Percentiles rank a stretch among this genome's conserved stretches.
These are phyloP conservation scores for Waitea zeae DNA, from an alignment of 1,284 basidiomycete species.

Conservation along the genomic window DNA sequence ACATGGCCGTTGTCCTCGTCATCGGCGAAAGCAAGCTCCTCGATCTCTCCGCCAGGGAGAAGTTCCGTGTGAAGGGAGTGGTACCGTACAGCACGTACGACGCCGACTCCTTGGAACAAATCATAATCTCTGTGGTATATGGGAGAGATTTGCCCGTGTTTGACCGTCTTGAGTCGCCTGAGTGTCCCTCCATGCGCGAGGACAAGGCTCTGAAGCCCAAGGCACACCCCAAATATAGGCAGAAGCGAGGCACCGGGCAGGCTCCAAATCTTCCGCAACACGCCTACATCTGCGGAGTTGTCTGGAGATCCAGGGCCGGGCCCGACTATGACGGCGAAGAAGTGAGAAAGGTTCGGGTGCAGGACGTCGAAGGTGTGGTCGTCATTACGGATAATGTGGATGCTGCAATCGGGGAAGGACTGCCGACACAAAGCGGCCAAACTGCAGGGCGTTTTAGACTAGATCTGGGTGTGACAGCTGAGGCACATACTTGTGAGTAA, in stretches of 20 bases:
- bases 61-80: constrained; percentile 55
- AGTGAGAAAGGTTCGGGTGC: constrained; percentile 30
- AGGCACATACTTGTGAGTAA: constrained; percentile 61
- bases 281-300: constrained; percentile 39
- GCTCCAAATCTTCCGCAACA: constrained; percentile 51
- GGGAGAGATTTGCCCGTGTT: constrained; percentile 69
- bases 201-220: constrained; percentile 84
- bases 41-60: constrained; percentile 23
- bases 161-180: constrained; percentile 36
- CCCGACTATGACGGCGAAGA: constrained; percentile 56
- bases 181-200: constrained; percentile 57
- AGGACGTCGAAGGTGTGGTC: constrained; percentile 30
- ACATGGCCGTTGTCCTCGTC: constrained; percentile 52
- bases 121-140: constrained; percentile 38
- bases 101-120: constrained; percentile 44
- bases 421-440: constrained; percentile 45
- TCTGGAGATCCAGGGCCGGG: constrained; percentile 74
- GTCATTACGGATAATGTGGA: constrained; percentile 63
- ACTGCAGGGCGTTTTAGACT: constrained; percentile 15
- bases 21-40: constrained; percentile 49
- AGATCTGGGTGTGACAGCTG: background rate
- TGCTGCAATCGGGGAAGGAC: constrained; percentile 35
- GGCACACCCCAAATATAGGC: constrained; percentile 79
- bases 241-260: constrained; percentile 30
- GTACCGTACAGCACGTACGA: constrained; percentile 71